phyloP scores from a whole-genome alignment of 257 asterid species.

The Solanum sejunctum region DNA sequence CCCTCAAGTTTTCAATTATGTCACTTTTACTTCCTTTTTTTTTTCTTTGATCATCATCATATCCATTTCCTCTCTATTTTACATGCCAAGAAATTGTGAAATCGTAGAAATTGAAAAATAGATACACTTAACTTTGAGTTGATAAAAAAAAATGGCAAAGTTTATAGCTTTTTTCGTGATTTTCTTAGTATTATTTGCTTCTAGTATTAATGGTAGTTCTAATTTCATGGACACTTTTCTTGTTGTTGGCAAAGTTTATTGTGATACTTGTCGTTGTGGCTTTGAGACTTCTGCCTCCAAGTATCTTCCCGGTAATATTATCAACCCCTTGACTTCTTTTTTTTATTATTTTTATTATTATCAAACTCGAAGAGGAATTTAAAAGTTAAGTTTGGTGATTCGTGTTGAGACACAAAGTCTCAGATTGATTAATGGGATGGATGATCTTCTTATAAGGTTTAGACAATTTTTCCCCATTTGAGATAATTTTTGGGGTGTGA shows the following conservation, averaged over 20 bases:
- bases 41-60: neutral
- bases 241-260: slow-evolving; percentile 45
- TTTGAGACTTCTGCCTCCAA: slow-evolving; percentile 46
- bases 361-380: neutral
- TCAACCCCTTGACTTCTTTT: neutral
- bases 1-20: neutral
- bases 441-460: too few species aligned
- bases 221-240: slow-evolving; percentile 4
- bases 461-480: too few species aligned
- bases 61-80: neutral
- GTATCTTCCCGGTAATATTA: slow-evolving; percentile 30
- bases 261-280: slow-evolving; percentile 83
- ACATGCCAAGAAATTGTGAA: neutral
- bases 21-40: neutral
- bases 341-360: neutral
- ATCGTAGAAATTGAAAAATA: neutral
- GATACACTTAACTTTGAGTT: neutral
- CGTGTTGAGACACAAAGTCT: too few species aligned
- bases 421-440: too few species aligned
- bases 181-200: slow-evolving; percentile 12
- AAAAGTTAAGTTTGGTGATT: neutral
- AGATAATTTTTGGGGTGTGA: too few species aligned
- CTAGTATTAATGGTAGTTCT: slow-evolving; percentile 17
- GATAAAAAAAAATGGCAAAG: slow-evolving; percentile 27
- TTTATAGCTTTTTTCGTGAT: slow-evolving; percentile 19